phyloP scores from a whole-genome alignment of 768 basidiomycete species.

The Albatrellus ellisii region DNA sequence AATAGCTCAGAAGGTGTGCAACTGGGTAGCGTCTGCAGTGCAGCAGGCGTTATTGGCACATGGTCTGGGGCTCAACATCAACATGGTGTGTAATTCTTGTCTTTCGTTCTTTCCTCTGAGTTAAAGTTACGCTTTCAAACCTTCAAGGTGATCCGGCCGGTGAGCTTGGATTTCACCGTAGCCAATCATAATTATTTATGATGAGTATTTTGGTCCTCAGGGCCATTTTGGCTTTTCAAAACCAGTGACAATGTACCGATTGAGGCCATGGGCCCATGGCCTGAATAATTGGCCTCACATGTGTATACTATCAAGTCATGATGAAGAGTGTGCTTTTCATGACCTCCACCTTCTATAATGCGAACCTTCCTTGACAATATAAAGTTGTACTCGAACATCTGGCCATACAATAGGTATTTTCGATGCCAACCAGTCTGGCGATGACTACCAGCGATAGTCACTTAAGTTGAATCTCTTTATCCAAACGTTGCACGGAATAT shows the following conservation, averaged over 20 bases:
- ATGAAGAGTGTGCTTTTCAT: too few relatives aligned
- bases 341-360: too few relatives aligned
- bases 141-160: conserved; percentile 48
- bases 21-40: conserved; percentile 51
- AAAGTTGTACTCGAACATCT: too few relatives aligned
- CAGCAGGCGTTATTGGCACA: conserved; percentile 49
- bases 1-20: conserved; percentile 55
- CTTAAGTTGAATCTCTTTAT: not conserved
- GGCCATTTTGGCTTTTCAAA: conserved; percentile 63
- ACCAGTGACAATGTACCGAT: conserved; percentile 14
- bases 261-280: conserved; percentile 5
- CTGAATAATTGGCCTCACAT: too few relatives aligned
- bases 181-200: not conserved
- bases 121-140: conserved; percentile 3
- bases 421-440: too few relatives aligned
- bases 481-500: too few relatives aligned
- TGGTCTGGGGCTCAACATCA: conserved; percentile 55
- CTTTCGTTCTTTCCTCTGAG: conserved; percentile 1
- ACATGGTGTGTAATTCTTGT: conserved; percentile 26
- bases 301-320: too few relatives aligned
- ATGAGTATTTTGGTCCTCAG: too few relatives aligned
- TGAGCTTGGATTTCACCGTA: conserved; percentile 19
- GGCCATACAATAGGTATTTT: too few relatives aligned
- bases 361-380: too few relatives aligned
- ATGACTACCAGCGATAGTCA: not conserved